Evolutionary conservation across 2,329 filamentous ascomycete species (phyloP).

Genomic region (Stachybotrys elegans): DNA sequence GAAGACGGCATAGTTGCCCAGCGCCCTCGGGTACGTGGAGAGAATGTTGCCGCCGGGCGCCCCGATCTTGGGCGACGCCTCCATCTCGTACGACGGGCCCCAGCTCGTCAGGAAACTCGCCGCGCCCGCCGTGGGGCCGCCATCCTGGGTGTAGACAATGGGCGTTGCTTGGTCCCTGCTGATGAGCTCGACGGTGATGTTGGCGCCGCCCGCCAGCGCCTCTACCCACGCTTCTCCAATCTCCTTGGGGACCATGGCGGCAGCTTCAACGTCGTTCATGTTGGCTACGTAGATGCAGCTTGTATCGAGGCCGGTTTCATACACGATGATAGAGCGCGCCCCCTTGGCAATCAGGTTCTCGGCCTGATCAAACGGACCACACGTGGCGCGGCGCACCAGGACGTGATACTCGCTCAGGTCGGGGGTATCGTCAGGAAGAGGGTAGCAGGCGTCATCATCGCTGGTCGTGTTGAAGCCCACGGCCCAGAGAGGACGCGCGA

Average conservation of each 20-base stretch:
- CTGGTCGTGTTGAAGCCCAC: neutral
- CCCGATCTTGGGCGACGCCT: slow-evolving; percentile 2
- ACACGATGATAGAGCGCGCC: slow-evolving; percentile 50
- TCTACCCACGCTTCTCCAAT: neutral
- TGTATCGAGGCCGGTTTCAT: slow-evolving; percentile 16
- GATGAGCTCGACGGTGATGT: neutral
- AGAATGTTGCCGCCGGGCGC: slow-evolving; percentile 1
- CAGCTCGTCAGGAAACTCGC: slow-evolving; percentile 8
- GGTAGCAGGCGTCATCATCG: neutral
- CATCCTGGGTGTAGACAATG: too few species aligned
- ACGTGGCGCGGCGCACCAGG: slow-evolving; percentile 38
- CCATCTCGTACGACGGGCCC: slow-evolving; percentile 12
- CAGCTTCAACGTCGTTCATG: neutral
- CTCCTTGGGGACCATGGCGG: neutral
- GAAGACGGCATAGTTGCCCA: neutral
- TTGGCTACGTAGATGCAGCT: neutral
- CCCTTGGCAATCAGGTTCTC: slow-evolving; percentile 39
- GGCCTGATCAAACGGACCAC: neutral
- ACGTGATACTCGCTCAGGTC: slow-evolving; percentile 49
- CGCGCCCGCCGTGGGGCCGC: too few species aligned
- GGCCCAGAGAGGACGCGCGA: neutral
- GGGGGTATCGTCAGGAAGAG: slow-evolving; percentile 39
- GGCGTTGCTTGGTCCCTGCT: too few species aligned
- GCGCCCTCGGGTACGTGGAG: neutral
- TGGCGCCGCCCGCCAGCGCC: too few species aligned